Percentiles rank a stretch among this genome's conserved stretches.
phyloP scores from a whole-genome alignment of 495 filamentous ascomycete species.

The Mycothermus thermophilus region DNA sequence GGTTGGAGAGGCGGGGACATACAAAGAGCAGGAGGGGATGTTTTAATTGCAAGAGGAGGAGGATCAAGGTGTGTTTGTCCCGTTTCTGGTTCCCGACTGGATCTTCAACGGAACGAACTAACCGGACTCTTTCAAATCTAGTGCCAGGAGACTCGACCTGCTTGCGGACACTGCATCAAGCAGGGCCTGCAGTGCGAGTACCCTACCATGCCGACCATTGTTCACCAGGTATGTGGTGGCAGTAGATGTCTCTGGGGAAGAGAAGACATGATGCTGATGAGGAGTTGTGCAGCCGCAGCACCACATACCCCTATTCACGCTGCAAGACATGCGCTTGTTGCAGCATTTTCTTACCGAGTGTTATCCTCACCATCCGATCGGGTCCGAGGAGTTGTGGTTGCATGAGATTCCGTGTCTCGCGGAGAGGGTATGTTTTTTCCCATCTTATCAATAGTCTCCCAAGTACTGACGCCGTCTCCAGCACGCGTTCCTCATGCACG shows the following conservation, averaged over 20 bases:
- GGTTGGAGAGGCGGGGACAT: constrained; percentile 36
- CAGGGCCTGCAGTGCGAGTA: constrained; percentile 45
- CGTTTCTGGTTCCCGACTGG: too few species aligned
- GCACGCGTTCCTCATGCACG: constrained; percentile 44
- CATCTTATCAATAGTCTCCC: not conserved
- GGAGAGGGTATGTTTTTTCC: constrained; percentile 32
- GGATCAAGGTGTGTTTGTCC: constrained; percentile 40
- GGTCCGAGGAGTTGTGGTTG: constrained; percentile 43
- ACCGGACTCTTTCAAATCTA: too few species aligned
- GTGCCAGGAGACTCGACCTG: constrained; percentile 46
- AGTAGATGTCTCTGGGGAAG: not conserved
- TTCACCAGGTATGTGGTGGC: constrained; percentile 23
- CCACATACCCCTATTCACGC: constrained; percentile 35
- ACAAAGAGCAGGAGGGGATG: constrained; percentile 51
- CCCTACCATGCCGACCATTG: constrained; percentile 30
- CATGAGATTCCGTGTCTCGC: constrained; percentile 44
- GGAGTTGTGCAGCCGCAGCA: constrained; percentile 21
- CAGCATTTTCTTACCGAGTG: constrained; percentile 46
- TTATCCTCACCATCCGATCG: constrained; percentile 46
- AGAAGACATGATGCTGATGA: constrained; percentile 3
- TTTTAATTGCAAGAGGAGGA: constrained; percentile 48
- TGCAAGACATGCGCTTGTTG: constrained; percentile 48
- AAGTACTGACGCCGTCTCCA: constrained; percentile 8
- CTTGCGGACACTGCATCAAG: constrained; percentile 45
- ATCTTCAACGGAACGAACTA: too few species aligned